Conservation (phyloP, 2,329 filamentous ascomycete species). For the Alternaria triticimaculans region DNA sequence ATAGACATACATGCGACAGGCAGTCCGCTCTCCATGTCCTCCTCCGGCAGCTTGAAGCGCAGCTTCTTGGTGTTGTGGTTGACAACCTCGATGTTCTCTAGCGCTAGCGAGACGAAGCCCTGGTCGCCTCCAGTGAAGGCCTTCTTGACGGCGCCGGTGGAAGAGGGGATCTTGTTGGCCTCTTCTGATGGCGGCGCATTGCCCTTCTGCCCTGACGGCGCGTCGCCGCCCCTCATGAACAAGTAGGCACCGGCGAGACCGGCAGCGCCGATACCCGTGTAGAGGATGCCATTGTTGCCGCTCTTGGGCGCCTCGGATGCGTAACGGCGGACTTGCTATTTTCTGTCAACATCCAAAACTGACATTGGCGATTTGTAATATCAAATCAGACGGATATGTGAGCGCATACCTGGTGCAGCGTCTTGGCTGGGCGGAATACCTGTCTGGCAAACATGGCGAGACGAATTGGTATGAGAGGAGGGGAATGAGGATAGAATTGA, state of each 20-base stretch:
- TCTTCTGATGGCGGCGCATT: conserved; percentile 41
- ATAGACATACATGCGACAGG: conserved; percentile 70
- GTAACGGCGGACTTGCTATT: conserved; percentile 72
- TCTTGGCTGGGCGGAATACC: conserved; percentile 51
- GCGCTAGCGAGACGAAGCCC: conserved; percentile 82
- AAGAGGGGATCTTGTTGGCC: conserved; percentile 49
- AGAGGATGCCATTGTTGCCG: conserved; percentile 56
- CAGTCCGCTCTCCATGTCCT: conserved; percentile 83
- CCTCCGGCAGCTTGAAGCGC: conserved; percentile 84
- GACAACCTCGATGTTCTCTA: conserved; percentile 78
- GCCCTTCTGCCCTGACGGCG: conserved; percentile 30
- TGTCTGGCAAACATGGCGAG: conserved; percentile 53
- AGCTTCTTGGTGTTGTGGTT: conserved; percentile 97
- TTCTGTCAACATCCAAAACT: conserved; percentile 24
- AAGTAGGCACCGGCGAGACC: conserved; percentile 64
- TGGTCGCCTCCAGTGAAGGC: conserved; percentile 85
- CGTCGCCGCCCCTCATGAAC: conserved; percentile 48
- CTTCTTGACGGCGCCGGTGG: conserved; percentile 52
- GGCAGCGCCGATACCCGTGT: conserved; percentile 65
- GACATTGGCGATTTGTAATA: conserved; percentile 23
- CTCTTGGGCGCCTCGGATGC: conserved; percentile 68
- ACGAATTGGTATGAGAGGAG: conserved; percentile 31
- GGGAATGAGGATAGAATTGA: conserved; percentile 13
- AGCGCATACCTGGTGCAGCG: conserved; percentile 49
- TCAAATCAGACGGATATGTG: conserved; percentile 13